Conservation (phyloP, 257 asterid genomes). For the Solanum acaule region DNA sequence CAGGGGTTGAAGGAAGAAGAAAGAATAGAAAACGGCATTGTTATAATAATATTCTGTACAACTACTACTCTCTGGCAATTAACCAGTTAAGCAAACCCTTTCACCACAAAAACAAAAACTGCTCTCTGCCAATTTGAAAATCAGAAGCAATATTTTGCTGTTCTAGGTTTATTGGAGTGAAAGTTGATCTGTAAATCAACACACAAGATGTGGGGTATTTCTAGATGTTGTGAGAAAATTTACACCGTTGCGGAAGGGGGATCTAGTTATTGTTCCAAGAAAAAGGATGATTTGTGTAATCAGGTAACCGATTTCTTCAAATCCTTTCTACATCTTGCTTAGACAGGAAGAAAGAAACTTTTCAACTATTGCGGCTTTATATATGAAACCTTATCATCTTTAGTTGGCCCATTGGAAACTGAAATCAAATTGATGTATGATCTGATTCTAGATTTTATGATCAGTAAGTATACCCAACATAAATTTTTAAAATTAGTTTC, state of each 20-base stretch:
- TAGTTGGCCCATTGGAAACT: neutral
- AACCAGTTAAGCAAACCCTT: conserved; percentile 19
- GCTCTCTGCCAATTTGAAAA: neutral
- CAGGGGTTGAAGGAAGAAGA: conserved; percentile 22
- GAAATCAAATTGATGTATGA: neutral
- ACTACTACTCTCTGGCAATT: conserved; percentile 20
- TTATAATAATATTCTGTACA: conserved; percentile 21
- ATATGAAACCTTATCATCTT: neutral
- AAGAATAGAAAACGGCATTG: conserved; percentile 38
- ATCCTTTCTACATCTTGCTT: neutral
- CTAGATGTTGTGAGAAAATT: conserved; percentile 56
- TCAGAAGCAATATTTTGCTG: neutral
- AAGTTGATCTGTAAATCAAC: conserved; percentile 6
- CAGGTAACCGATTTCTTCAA: conserved; percentile 21
- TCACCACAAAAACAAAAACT: neutral
- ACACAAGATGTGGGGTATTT: conserved; percentile 38
- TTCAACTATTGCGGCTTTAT: neutral
- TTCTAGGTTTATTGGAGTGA: neutral
- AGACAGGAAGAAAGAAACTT: neutral
- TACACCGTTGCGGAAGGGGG: conserved; percentile 69
- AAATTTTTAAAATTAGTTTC: neutral
- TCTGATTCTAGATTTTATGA: neutral
- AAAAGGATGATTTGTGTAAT: conserved; percentile 49
- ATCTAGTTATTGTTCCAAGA: conserved; percentile 69
- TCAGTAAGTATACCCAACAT: neutral